These are phyloP conservation scores for Yamadazyma blattariae DNA, from an alignment of 1,139 yeast species.

Conservation along the genomic window DNA sequence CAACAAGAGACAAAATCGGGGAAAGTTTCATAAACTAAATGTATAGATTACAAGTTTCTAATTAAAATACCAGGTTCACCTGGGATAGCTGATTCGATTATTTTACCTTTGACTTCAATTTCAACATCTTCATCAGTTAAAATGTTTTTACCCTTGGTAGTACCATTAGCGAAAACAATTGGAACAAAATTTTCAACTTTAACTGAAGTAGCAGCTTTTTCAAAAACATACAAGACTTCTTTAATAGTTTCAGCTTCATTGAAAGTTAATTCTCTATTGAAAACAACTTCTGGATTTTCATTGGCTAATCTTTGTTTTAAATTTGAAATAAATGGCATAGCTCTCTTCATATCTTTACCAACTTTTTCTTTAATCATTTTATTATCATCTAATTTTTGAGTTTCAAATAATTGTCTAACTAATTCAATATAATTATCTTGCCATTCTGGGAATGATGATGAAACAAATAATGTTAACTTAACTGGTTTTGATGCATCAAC, in stretches of 20 bases:
- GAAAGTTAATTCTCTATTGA: slow-evolving; percentile 82
- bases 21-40: too few relatives aligned
- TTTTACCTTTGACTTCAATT: slow-evolving; percentile 60
- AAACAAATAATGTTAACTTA: slow-evolving; percentile 66
- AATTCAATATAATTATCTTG: slow-evolving; percentile 84
- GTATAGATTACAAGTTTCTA: too few relatives aligned
- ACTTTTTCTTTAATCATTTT: slow-evolving; percentile 58
- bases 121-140: slow-evolving; percentile 70
- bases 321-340: slow-evolving; percentile 93
- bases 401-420: slow-evolving; percentile 75
- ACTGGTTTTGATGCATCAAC: slow-evolving; percentile 74
- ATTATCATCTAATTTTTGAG: slow-evolving; percentile 58
- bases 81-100: slow-evolving; percentile 82
- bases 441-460: slow-evolving; percentile 93
- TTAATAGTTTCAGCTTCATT: slow-evolving; percentile 70
- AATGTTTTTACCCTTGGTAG: slow-evolving; percentile 59
- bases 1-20: too few relatives aligned
- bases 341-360: slow-evolving; percentile 86
- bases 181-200: slow-evolving; percentile 53
- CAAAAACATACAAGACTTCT: slow-evolving; percentile 52
- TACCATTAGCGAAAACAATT: slow-evolving; percentile 59
- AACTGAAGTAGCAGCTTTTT: slow-evolving; percentile 65
- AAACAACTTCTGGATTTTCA: slow-evolving; percentile 73
- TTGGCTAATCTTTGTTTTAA: slow-evolving; percentile 73
- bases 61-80: slow-evolving; percentile 89